A percentile compares a stretch with the other conserved stretches of the same genome.
Evolutionary conservation across 306 rosid genomes (phyloP).

Genomic region (Parietaria judaica): DNA sequence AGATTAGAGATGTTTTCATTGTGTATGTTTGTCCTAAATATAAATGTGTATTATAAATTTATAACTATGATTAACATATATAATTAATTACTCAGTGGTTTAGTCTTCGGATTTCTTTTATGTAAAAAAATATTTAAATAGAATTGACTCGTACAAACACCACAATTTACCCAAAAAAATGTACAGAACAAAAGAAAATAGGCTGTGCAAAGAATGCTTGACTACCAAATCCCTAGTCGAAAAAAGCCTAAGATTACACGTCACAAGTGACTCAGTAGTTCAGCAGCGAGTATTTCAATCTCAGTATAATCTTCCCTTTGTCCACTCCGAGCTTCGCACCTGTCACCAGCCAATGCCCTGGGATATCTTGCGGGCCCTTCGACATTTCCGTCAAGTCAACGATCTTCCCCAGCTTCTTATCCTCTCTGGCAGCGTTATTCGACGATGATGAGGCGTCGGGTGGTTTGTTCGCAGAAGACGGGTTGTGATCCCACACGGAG

Average conservation of each 20-base stretch:
- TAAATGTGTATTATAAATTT: too few relatives aligned
- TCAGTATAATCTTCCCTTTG: constrained; percentile 77
- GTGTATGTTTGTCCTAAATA: too few relatives aligned
- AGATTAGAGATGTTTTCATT: too few relatives aligned
- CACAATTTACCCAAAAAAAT: constrained; percentile 10
- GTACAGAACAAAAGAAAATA: constrained; percentile 37
- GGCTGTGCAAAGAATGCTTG: constrained; percentile 86
- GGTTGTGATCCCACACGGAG: constrained; percentile 97
- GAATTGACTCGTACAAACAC: too few relatives aligned
- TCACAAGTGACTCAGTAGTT: constrained; percentile 53
- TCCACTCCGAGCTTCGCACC: constrained; percentile 99
- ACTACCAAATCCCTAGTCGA: constrained; percentile 44
- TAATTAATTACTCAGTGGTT: too few relatives aligned
- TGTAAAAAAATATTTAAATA: too few relatives aligned
- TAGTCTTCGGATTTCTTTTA: too few relatives aligned
- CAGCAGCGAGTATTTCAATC: constrained; percentile 80
- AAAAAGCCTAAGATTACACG: constrained; percentile 25
- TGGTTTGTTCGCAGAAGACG: constrained; percentile 37
- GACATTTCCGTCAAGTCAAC: constrained; percentile 93
- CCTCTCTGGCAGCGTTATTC: constrained; percentile 45
- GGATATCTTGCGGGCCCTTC: constrained; percentile 91
- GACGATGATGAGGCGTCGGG: constrained; percentile 75
- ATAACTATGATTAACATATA: too few relatives aligned
- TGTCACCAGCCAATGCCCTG: constrained; percentile 98
- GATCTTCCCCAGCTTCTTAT: constrained; percentile 74